Percentiles rank a stretch among this genome's conserved stretches.
These are phyloP conservation scores for Heliosperma pusillum DNA, from an alignment of 148 eudicot species.

Conservation along the genomic window DNA sequence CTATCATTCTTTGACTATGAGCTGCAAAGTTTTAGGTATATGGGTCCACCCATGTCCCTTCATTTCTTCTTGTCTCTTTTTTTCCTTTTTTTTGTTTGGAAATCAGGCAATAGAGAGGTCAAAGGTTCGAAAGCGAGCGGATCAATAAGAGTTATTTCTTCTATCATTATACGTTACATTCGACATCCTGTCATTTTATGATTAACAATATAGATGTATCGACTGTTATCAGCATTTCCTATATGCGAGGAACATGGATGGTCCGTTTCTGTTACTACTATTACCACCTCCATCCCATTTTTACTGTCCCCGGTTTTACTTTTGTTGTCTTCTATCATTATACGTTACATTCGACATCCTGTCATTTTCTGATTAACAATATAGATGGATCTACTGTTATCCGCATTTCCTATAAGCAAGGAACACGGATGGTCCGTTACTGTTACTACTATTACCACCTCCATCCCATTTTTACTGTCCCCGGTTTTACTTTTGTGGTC, in stretches of 20 bases:
- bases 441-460: not conserved
- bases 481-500: too few species aligned
- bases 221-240: not conserved
- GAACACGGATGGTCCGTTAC: not conserved
- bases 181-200: slow-evolving; percentile 2
- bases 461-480: too few species aligned
- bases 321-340: not conserved
- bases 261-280: not conserved
- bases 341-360: not conserved
- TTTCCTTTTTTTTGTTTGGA: too few species aligned
- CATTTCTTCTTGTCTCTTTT: not conserved
- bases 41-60: slow-evolving; percentile 7
- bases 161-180: not conserved
- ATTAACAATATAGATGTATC: not conserved
- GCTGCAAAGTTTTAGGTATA: not conserved
- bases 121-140: not conserved
- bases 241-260: not conserved
- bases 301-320: too few species aligned
- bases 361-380: not conserved
- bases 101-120: not conserved
- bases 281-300: too few species aligned
- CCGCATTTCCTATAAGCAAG: not conserved
- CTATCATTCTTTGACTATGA: not conserved
- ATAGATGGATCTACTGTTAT: not conserved
- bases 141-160: not conserved